Evolutionary conservation across 345 rosid genomes (phyloP).

Genomic region (Eucalyptus guilfoylei): DNA sequence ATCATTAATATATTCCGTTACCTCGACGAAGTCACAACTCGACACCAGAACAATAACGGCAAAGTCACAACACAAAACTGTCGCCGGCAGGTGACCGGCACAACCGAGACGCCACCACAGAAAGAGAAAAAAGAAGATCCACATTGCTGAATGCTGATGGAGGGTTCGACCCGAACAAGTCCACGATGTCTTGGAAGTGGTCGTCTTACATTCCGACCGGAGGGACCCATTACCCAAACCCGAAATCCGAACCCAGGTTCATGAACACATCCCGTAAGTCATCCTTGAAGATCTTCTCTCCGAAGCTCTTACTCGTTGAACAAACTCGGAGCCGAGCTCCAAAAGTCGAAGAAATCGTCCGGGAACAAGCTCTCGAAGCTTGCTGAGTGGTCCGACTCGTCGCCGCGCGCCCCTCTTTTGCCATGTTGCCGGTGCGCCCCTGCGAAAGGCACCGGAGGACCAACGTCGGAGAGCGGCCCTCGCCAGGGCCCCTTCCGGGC

Average conservation of each 20-base stretch:
- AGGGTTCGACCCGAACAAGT: too few species aligned
- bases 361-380: conserved; percentile 19
- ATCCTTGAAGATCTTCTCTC: conserved; percentile 5
- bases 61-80: too few species aligned
- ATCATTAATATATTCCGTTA: too few species aligned
- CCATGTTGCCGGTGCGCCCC: not conserved
- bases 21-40: too few species aligned
- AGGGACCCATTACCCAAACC: conserved; percentile 27
- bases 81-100: too few species aligned
- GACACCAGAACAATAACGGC: too few species aligned
- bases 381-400: conserved; percentile 19
- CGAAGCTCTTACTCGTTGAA: conserved; percentile 24
- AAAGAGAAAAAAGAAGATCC: too few species aligned
- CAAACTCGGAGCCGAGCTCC: conserved; percentile 27
- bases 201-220: conserved; percentile 32
- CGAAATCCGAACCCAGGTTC: conserved; percentile 18
- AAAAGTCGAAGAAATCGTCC: conserved; percentile 36
- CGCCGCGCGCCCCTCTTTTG: not conserved
- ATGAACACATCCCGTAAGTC: conserved; percentile 15
- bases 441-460: conserved; percentile 48
- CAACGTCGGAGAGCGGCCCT: conserved; percentile 25
- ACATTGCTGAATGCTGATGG: too few species aligned
- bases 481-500: conserved; percentile 12
- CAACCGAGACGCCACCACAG: too few species aligned
- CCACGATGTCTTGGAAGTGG: too few species aligned